Base-by-base conservation (phyloP, 2,329 filamentous ascomycete genomes). In the Huntiella decipiens region DNA sequence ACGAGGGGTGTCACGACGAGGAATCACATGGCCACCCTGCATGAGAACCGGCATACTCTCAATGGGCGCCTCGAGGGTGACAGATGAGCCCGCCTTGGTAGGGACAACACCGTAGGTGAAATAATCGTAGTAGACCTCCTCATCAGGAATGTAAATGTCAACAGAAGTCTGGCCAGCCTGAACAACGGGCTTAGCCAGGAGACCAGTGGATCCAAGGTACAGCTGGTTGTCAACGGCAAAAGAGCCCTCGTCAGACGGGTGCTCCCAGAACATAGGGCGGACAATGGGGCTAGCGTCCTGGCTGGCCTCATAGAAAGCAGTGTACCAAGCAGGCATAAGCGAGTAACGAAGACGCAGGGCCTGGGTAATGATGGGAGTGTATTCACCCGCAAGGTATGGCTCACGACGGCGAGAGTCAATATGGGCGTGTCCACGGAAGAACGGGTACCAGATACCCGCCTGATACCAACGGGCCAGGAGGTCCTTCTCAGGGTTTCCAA, bases 391-490 rank as follows among this genome's bases (percentile, higher is more conserved):
- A 48, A 96, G 68, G 58, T 96, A 98, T 3, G 91, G 91, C 64
- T 98, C 91, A 44, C 91, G 81, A 19, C 91, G 81, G 39, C 91
- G 84, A 35, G 91, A 82, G 57, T 98, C 91, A 50, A 96, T 96
- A 61, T 98, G 91, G 5, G 91, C 91, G 59, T 98, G 91, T 1
- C 77, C 91, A 51, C 91, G 83, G 81, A 96, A 93, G 68, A 96
- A 98, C 5, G 91, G 91, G 60, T 96, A 96, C 68, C 93, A 98
- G 47, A 84, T 83, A 51, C 91, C 91, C 32, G 87, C 77, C 62
- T 98, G 91, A 63, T 94, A 98, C 91, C 91, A 98, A 35, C 91
- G 78, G 8, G 83, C 82, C 54, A 93, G 71, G 16, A 98, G 73
- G 50, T 98, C 88, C 57, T 87, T 87, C 55, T 82, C 82, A 0